Base-by-base conservation (phyloP, 805 yeast genomes). In the Ogataea ramenticola region DNA sequence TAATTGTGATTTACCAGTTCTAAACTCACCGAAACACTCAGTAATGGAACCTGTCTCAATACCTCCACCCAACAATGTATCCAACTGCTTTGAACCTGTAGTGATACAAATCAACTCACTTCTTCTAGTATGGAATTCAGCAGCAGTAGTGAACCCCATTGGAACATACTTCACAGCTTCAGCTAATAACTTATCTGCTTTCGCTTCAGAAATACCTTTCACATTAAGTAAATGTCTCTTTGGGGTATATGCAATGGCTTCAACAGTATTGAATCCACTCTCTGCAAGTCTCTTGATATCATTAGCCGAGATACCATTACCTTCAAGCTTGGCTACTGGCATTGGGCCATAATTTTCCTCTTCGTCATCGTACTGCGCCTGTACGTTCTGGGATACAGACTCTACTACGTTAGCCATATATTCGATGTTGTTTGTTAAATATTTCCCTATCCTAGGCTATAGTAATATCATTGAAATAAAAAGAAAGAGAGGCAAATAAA, bases 11-110 rank as follows among this genome's bases (percentile, higher is more conserved):
- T 93, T 93, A 39, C 99, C 99, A 2, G 99, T 93, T 68, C 98
- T 79, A 62, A 90, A 93, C 64, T 93, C 99, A 32, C 99, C 99
- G 68, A 87, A 93, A 9, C 91, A 77, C 65, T 93, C 99, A 1
- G 99, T 93, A 51, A 93, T 84, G 2, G 96, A 86, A 2, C 99
- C 99, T 0, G 99, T 93, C 62, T 93, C 99, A 42, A 93, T 77
- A 36, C 99, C 99, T 43, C 99, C 99, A 10, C 97, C 97, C 34
- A 93, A 70, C 41, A 93, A 69, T 1, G 96, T 88, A 61, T 93
- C 99, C 37, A 93, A 71, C 56, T 88, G 91, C 58, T 89, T 88
- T 2, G 98, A 89, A 1, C 99, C 99, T 0, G 99, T 91, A 1
- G 98, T 90, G 44, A 93, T 70, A 57, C 96, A 86, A 45, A 93